Evolutionary conservation across 1,139 yeast species (phyloP), one percentile per base, ranked within the genome.

Genomic region (Hyphopichia burtonii): DNA sequence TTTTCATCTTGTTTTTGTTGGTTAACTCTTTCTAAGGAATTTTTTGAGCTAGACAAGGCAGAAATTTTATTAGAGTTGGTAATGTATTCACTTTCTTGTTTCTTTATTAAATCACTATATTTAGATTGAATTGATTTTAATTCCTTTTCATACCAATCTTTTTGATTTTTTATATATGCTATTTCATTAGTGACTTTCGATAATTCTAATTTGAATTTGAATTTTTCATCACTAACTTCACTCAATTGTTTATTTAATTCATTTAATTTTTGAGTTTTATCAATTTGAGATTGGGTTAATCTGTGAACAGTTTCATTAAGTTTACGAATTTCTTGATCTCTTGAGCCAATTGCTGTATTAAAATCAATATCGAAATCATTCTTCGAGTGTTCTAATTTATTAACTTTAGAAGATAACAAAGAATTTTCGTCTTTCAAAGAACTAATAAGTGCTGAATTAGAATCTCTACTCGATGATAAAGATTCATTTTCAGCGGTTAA

Each of bases 281-380:
- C 78, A 22, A 81, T 75, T 46, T 76, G 78, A 5, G 75, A 66
- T 15, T 66, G 63, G 23, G 80, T 73, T 28, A 83, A 58, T 18
- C 64, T 61, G 36, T 74, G 76, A n/a, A 82, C 61, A 39, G 82
- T 82, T n/a, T 65, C 67, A 41, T 75, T 76, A 36, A 80, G 61
- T n/a, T 66, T 68, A 31, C 69, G 65, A 32, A 76, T 59, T 48
- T 82, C 86, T 22, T 63, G 53, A 31, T 66, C 63, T 65, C 72
- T 50, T 10, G 41, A 38, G 28, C 25, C 12, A 28, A 38, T 30
- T 5, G 41, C 22, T 19, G 12, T 38, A 36, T 43, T 40, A 28
- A 42, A 37, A 18, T 43, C 17, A 14, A 38, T 6, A 18, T 38
- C 37, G 27, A 20, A 12, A 14, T 38, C 37, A 3, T 30, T 38